Percentiles rank a stretch among this genome's conserved stretches.
phyloP scores from a whole-genome alignment of 371 early-diverging fungal genomes.

The Mortierella sp. region DNA sequence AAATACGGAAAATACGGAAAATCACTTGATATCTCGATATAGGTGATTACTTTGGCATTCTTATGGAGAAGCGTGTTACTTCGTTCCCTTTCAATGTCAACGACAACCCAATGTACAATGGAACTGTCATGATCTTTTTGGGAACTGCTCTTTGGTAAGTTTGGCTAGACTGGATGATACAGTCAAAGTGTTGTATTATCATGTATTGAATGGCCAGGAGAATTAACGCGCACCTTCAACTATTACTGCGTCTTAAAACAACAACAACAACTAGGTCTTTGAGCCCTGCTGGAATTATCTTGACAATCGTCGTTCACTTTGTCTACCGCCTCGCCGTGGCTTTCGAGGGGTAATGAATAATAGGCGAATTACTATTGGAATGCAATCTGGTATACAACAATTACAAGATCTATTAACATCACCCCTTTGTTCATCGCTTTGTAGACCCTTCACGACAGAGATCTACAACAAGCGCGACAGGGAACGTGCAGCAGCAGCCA shows the following conservation, averaged over 20 bases:
- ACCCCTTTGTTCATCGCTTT: neutral
- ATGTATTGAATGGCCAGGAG: too few species aligned
- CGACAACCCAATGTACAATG: slow-evolving; percentile 95
- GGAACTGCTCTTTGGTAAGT: slow-evolving; percentile 87
- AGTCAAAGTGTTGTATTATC: too few species aligned
- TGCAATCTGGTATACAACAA: too few species aligned
- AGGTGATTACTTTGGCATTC: slow-evolving; percentile 96
- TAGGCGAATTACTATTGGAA: neutral
- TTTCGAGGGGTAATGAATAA: slow-evolving; percentile 80
- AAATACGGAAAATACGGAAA: too few species aligned
- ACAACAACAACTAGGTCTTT: slow-evolving; percentile 59
- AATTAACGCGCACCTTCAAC: too few species aligned
- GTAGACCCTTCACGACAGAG: slow-evolving; percentile 80
- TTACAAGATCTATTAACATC: too few species aligned
- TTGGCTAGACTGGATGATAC: neutral
- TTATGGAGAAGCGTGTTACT: slow-evolving; percentile 89
- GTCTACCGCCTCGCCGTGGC: slow-evolving; percentile 80
- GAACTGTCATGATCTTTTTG: slow-evolving; percentile 90
- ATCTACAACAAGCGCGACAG: slow-evolving; percentile 80
- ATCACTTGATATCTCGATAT: slow-evolving; percentile 9
- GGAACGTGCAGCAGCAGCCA: slow-evolving; percentile 44
- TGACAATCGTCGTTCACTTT: slow-evolving; percentile 79
- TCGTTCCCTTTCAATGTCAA: slow-evolving; percentile 93
- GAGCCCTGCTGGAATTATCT: slow-evolving; percentile 76
- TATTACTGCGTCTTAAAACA: neutral